phyloP scores from a whole-genome alignment of 2,329 filamentous ascomycete species.

The Elsinoe arachidis region DNA sequence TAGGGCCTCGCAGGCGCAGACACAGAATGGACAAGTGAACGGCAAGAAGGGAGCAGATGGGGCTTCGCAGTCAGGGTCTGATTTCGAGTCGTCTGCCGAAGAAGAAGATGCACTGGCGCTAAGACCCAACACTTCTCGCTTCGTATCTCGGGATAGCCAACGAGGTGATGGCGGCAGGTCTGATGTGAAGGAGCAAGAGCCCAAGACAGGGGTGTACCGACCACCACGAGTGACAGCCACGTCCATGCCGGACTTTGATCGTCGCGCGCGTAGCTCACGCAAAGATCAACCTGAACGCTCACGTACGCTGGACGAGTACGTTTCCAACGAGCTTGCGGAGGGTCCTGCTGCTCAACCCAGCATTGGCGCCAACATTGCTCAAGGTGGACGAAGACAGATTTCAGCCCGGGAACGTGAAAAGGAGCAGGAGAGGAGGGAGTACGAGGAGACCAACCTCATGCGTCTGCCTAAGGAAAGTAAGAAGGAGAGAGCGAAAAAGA shows the following conservation, averaged over 20 bases:
- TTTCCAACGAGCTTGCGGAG: conserved; percentile 71
- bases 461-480: conserved; percentile 80
- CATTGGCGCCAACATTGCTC: conserved; percentile 76
- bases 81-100: conserved; percentile 24
- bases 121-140: conserved; percentile 50
- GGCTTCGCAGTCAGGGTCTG: conserved; percentile 33
- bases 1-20: conserved; percentile 28
- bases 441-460: conserved; percentile 88
- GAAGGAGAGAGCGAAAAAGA: conserved; percentile 65
- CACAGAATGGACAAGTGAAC: conserved; percentile 19
- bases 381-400: conserved; percentile 70
- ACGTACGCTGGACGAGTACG: conserved; percentile 83
- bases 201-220: conserved; percentile 65
- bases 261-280: conserved; percentile 48
- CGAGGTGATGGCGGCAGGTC: conserved; percentile 21
- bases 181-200: conserved; percentile 26
- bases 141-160: conserved; percentile 24
- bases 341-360: conserved; percentile 79
- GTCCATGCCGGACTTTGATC: conserved; percentile 54
- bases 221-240: conserved; percentile 84
- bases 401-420: conserved; percentile 65
- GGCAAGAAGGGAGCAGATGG: conserved; percentile 24
- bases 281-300: conserved; percentile 62
- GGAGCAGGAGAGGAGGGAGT: conserved; percentile 70
- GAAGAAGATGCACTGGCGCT: conserved; percentile 52